Base-by-base conservation (phyloP, 768 basidiomycete genomes). In the Lactifluus echinatus region DNA sequence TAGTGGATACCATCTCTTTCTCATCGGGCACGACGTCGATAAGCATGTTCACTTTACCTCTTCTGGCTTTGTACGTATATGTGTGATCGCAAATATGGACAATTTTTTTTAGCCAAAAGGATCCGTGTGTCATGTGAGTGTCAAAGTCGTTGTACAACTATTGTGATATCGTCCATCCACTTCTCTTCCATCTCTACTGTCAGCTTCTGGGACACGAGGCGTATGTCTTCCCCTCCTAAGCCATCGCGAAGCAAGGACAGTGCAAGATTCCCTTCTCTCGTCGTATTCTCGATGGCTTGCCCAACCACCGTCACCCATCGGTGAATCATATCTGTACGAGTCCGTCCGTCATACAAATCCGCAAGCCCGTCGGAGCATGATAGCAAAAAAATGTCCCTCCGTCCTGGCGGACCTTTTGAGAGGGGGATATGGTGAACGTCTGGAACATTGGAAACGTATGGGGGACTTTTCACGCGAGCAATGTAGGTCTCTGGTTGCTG, bases 151-250 rank as follows among this genome's bases (percentile, higher is more conserved):
- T 76, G 76, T 48, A 79, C 72, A 21, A 78, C 55, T 24, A 78
- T 68, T 8, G 77, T 78, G 19, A 75, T 71, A 57, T 78, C 77
- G 58, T 78, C 78, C 67, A 79, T 73, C 77, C 76, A 78, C 53
- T 71, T 71, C 37, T 75, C 76, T 53, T 74, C 74, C 72, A 77
- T 78, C 66, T 78, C 78, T 43, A 78, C 68, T 8, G 77, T 79
- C 31, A 78, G 53, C 43, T 71, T 73, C 59, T 71, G 70, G n/a
- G 77, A 78, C 12, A 70, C 72, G 5, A 70, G 66, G 17, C 69
- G 66, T 12, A 63, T 56, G 57, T 79, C 70, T 15, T 70, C 67
- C 24, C 77, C 77, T 8, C 77, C 77, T 8, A 78, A 65, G 2
- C 71, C 74, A 23, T 74, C 71, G 23, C 77, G 69, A 3, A 78